Percentiles rank a stretch among this genome's conserved stretches.
phyloP scores from a whole-genome alignment of 2,329 filamentous ascomycete genomes.

The Pseudogymnoascus sp. region DNA sequence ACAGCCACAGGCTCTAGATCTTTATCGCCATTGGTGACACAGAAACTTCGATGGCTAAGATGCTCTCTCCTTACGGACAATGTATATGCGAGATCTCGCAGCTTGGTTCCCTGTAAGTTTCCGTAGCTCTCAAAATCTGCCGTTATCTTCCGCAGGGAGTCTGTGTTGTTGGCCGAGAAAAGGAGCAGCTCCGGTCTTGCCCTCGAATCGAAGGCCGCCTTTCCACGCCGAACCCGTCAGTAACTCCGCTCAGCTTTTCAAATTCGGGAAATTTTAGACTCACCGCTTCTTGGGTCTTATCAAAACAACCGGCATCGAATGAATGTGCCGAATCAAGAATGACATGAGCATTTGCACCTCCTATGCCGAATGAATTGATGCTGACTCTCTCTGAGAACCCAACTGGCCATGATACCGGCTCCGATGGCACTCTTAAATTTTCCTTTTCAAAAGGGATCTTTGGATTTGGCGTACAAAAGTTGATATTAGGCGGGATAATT shows the following conservation, averaged over 20 bases:
- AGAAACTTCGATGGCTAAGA: conserved; percentile 6
- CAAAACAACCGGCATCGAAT: background rate
- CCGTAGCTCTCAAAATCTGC: background rate
- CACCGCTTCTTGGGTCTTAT: conserved; percentile 2
- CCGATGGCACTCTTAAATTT: conserved; percentile 8
- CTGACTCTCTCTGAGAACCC: background rate
- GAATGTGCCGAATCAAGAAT: conserved; percentile 13
- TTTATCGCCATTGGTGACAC: conserved; percentile 6
- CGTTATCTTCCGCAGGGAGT: background rate
- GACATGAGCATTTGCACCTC: conserved; percentile 18
- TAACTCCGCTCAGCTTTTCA: background rate
- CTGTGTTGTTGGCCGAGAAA: background rate
- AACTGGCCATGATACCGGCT: conserved; percentile 11
- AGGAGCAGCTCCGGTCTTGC: background rate
- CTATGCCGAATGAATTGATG: conserved; percentile 16
- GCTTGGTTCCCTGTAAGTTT: background rate
- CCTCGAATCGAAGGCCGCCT: background rate
- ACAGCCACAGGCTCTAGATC: background rate
- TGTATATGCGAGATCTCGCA: conserved; percentile 10
- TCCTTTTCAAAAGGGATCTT: background rate
- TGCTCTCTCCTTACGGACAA: background rate
- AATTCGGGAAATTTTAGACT: background rate
- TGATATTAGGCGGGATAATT: conserved; percentile 14
- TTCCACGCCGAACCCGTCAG: background rate
- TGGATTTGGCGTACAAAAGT: conserved; percentile 28